Percentiles rank a stretch among this genome's conserved stretches.
These are phyloP conservation scores for Euclidium syriacum DNA, from an alignment of 345 rosid genomes.

Conservation along the genomic window DNA sequence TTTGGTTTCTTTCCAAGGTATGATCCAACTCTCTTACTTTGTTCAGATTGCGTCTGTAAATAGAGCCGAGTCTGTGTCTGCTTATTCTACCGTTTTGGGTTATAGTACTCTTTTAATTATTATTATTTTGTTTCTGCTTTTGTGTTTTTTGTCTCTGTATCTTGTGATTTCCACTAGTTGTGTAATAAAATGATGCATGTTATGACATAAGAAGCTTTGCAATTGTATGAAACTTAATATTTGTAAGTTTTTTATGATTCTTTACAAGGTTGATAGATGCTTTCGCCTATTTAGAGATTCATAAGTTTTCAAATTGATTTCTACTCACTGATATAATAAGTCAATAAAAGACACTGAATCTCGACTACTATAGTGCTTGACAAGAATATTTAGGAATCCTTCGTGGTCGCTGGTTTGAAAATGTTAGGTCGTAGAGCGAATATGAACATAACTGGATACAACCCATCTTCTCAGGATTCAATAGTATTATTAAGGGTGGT, in stretches of 20 bases:
- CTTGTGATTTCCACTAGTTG: slow-evolving; percentile 10
- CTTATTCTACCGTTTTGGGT: background rate
- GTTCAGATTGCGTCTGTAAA: slow-evolving; percentile 8
- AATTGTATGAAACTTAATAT: no score
- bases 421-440: background rate
- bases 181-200: slow-evolving; percentile 17
- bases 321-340: background rate
- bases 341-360: background rate
- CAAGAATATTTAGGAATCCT: no score
- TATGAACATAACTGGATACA: background rate
- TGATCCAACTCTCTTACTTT: background rate
- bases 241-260: no score
- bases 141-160: background rate
- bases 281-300: background rate
- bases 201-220: background rate
- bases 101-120: background rate
- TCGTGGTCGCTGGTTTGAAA: no score
- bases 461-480: background rate
- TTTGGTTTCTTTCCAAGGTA: slow-evolving; percentile 13
- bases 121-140: background rate
- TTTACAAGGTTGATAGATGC: background rate
- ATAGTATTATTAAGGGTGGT: background rate
- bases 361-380: no score
- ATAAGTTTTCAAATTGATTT: background rate
- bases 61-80: slow-evolving; percentile 8